Evolutionary conservation across 106 monocot genomes (phyloP).

Genomic region (Dendrobium nobile): DNA sequence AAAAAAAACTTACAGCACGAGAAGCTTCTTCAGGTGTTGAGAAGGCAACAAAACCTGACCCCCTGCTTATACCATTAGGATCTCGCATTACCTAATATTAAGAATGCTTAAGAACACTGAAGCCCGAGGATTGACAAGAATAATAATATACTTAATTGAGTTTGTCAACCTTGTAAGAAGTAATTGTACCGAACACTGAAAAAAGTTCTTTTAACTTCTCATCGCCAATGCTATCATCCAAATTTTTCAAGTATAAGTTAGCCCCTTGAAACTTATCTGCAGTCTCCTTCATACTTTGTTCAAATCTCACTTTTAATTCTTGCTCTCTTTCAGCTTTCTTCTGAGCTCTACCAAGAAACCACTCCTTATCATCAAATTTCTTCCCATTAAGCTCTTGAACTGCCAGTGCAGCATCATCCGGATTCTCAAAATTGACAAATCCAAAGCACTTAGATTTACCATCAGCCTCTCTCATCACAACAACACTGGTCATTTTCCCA

Average conservation of each 20-base stretch:
- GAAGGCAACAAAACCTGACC: conserved; percentile 69
- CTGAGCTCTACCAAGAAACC: conserved; percentile 31
- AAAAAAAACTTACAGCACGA: conserved; percentile 49
- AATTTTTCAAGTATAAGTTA: conserved; percentile 29
- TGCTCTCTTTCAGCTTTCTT: conserved; percentile 24
- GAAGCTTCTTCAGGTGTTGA: conserved; percentile 59
- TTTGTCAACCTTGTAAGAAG: conserved; percentile 25
- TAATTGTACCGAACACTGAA: conserved; percentile 17
- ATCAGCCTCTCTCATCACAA: conserved; percentile 43
- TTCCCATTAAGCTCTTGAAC: conserved; percentile 30
- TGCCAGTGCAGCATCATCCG: conserved; percentile 27
- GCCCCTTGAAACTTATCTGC: conserved; percentile 20
- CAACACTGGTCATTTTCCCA: conserved; percentile 42
- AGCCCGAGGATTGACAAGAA: neutral
- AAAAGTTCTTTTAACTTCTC: conserved; percentile 24
- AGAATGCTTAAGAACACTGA: neutral
- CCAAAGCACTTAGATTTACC: conserved; percentile 35
- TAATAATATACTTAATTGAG: conserved; percentile 1
- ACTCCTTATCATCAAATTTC: conserved; percentile 31
- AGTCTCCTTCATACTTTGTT: conserved; percentile 19
- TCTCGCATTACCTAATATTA: conserved; percentile 59
- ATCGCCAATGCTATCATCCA: conserved; percentile 23
- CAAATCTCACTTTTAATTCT: conserved; percentile 28
- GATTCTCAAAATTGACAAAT: conserved; percentile 29
- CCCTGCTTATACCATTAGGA: conserved; percentile 56